phyloP scores from a whole-genome alignment of 2,329 filamentous ascomycete genomes.

The Cercospora zeae-maydis region DNA sequence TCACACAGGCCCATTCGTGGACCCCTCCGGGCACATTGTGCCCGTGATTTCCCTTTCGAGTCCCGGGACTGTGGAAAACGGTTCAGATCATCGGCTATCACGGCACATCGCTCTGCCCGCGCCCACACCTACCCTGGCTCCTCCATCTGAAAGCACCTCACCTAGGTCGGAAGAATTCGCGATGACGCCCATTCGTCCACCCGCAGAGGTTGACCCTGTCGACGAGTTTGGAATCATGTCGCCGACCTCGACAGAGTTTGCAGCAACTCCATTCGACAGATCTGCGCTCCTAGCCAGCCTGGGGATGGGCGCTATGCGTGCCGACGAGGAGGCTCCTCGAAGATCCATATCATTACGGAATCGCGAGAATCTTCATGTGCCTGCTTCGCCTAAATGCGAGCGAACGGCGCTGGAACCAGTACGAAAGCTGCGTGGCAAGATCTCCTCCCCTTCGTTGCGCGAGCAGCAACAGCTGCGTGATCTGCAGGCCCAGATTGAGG shows the following conservation, averaged over 20 bases:
- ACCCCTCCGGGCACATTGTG: slow-evolving; percentile 36
- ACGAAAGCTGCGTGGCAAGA: slow-evolving; percentile 30
- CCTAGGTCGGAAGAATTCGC: slow-evolving; percentile 41
- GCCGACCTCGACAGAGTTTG: slow-evolving; percentile 43
- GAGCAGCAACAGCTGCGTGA: slow-evolving; percentile 35
- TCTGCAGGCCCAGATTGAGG: slow-evolving; percentile 34
- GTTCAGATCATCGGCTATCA: not conserved
- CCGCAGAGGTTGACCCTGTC: slow-evolving; percentile 33
- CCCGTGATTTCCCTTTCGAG: slow-evolving; percentile 34
- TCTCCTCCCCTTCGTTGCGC: slow-evolving; percentile 35
- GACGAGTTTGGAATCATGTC: slow-evolving; percentile 41
- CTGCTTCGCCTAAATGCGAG: not conserved
- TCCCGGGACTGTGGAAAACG: slow-evolving; percentile 19
- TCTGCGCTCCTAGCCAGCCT: slow-evolving; percentile 36
- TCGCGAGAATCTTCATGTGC: slow-evolving; percentile 3
- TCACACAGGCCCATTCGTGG: slow-evolving; percentile 52
- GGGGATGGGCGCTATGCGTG: slow-evolving; percentile 37
- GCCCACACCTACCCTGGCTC: not conserved
- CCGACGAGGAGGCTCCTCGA: slow-evolving; percentile 25
- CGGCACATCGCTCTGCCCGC: not conserved
- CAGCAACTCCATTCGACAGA: slow-evolving; percentile 35
- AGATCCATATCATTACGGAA: slow-evolving; percentile 25
- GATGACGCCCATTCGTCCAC: slow-evolving; percentile 35
- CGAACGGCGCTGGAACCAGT: not conserved
- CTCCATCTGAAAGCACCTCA: slow-evolving; percentile 29